These are phyloP conservation scores for Yarrowia yakushimensis DNA, from an alignment of 805 yeast species.

Conservation along the genomic window DNA sequence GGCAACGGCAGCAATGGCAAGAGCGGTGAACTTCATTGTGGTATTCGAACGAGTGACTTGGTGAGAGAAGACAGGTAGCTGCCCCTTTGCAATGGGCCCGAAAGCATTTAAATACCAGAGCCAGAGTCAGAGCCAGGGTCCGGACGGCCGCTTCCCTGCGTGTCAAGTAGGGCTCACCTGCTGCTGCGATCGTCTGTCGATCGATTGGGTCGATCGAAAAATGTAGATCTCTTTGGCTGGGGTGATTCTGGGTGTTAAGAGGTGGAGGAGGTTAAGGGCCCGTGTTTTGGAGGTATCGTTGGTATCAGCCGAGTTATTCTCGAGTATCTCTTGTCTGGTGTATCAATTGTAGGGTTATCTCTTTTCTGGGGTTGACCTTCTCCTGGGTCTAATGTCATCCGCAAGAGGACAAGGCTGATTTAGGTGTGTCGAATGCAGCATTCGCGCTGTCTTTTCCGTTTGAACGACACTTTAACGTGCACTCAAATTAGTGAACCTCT, in stretches of 20 bases:
- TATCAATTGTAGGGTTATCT: too few species aligned
- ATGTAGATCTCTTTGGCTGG: slow-evolving; percentile 1
- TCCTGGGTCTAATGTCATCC: too few species aligned
- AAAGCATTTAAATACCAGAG: not conserved
- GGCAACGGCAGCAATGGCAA: slow-evolving; percentile 18
- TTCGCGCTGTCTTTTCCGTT: not conserved
- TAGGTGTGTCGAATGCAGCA: not conserved
- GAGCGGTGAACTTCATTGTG: slow-evolving; percentile 20
- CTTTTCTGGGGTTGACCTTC: too few species aligned
- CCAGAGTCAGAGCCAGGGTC: not conserved
- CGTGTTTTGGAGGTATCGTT: too few species aligned
- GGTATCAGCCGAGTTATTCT: too few species aligned
- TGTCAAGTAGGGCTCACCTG: not conserved
- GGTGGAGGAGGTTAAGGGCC: too few species aligned
- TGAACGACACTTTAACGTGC: not conserved
- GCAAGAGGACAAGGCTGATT: not conserved
- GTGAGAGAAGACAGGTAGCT: slow-evolving; percentile 18
- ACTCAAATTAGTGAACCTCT: too few species aligned
- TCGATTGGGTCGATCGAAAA: slow-evolving; percentile 6
- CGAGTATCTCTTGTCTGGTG: too few species aligned
- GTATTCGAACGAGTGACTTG: slow-evolving; percentile 9
- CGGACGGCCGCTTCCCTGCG: not conserved
- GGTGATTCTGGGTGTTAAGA: not conserved
- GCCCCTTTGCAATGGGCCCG: not conserved
- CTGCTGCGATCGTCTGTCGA: slow-evolving; percentile 10